phyloP scores from a whole-genome alignment of 768 basidiomycete species.

The Guyanaporus albipodus region DNA sequence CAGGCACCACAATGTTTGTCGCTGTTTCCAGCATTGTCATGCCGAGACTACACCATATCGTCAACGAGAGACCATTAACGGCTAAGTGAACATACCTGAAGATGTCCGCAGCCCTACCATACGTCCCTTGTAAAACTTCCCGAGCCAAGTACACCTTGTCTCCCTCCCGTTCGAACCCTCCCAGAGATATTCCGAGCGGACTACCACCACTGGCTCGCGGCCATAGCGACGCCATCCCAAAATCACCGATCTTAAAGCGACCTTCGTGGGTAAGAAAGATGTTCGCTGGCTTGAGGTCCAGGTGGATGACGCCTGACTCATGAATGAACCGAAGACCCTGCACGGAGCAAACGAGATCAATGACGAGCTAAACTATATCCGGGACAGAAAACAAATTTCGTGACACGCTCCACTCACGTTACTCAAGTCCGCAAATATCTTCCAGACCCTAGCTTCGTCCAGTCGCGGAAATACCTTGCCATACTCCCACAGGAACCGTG shows the following conservation, averaged over 20 bases:
- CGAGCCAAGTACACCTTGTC: slow-evolving; percentile 97
- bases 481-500: slow-evolving; percentile 87
- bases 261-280: slow-evolving; percentile 87
- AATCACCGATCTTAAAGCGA: slow-evolving; percentile 94
- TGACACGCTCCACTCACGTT: slow-evolving; percentile 53
- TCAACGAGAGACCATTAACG: background rate
- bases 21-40: slow-evolving; percentile 95
- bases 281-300: slow-evolving; percentile 97
- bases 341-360: slow-evolving; percentile 22
- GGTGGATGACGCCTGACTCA: slow-evolving; percentile 81
- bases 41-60: slow-evolving; percentile 63
- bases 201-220: slow-evolving; percentile 49
- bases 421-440: slow-evolving; percentile 86
- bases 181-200: slow-evolving; percentile 34
- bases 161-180: slow-evolving; percentile 89
- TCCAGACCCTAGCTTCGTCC: slow-evolving; percentile 94
- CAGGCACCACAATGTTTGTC: slow-evolving; percentile 94
- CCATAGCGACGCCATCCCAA: slow-evolving; percentile 97
- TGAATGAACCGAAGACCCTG: slow-evolving; percentile 91
- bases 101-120: slow-evolving; percentile 92
- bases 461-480: slow-evolving; percentile 79
- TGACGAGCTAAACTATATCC: slow-evolving; percentile 29
- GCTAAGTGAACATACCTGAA: slow-evolving; percentile 69
- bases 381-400: slow-evolving; percentile 3
- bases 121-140: slow-evolving; percentile 88